Percentiles rank a stretch among this genome's conserved stretches.
Evolutionary conservation across 768 basidiomycete genomes (phyloP).

Genomic region (Leccinum uliginosum): DNA sequence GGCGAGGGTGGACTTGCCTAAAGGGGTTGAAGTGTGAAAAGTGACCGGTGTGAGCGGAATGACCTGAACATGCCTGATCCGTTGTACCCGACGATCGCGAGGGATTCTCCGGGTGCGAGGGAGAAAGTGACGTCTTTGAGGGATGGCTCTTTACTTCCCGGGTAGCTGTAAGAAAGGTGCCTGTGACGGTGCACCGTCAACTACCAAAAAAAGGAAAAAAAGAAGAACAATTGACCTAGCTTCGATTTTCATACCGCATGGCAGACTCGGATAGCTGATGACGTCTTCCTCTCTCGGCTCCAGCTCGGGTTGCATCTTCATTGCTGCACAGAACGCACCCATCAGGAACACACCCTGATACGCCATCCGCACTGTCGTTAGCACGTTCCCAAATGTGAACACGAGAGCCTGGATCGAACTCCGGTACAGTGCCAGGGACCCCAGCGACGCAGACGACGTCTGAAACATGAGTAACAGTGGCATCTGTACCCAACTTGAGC

Average conservation of each 20-base stretch:
- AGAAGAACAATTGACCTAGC: constrained; percentile 38
- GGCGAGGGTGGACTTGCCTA: constrained; percentile 85
- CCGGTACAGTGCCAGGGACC: constrained; percentile 78
- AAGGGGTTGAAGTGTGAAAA: constrained; percentile 3
- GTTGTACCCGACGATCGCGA: constrained; percentile 85
- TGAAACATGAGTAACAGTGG: constrained; percentile 72
- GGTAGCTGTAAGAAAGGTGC: constrained; percentile 73
- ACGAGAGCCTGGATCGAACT: constrained; percentile 71
- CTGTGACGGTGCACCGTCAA: constrained; percentile 31
- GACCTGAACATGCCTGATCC: constrained; percentile 58
- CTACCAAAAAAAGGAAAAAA: background rate
- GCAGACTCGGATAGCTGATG: constrained; percentile 42
- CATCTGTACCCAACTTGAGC: constrained; percentile 41
- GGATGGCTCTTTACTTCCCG: constrained; percentile 63
- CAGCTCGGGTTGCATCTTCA: constrained; percentile 62
- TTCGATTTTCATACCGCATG: constrained; percentile 65
- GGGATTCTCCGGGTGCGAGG: constrained; percentile 68
- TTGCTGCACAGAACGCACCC: constrained; percentile 80
- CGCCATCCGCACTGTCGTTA: constrained; percentile 65
- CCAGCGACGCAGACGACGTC: constrained; percentile 68
- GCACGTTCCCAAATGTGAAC: constrained; percentile 56
- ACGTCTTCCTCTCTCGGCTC: constrained; percentile 55
- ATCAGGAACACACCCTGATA: constrained; percentile 84
- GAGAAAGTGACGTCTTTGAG: constrained; percentile 66
- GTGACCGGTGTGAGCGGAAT: constrained; percentile 9